phyloP scores from a whole-genome alignment of 306 rosid species.

The Trifolium pratense region DNA sequence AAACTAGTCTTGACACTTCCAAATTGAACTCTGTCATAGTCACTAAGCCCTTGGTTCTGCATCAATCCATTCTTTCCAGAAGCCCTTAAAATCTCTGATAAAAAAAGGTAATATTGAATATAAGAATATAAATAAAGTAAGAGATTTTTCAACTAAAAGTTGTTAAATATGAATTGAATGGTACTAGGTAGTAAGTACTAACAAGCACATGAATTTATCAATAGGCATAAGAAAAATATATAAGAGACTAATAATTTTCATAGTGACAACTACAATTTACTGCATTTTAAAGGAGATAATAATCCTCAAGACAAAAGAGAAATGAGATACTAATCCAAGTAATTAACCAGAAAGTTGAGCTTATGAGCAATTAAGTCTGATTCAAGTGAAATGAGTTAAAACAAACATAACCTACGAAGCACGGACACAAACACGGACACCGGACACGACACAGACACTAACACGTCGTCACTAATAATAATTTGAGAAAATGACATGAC shows the following conservation, averaged over 20 bases:
- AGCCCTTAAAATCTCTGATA: slow-evolving; percentile 58
- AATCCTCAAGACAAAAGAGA: not conserved
- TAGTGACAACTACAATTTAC: not conserved
- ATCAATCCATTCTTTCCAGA: slow-evolving; percentile 61
- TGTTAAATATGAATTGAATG: not conserved
- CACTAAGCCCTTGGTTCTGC: slow-evolving; percentile 53
- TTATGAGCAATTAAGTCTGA: not conserved
- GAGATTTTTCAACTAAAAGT: not conserved
- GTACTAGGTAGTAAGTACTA: not conserved
- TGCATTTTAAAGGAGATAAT: not conserved
- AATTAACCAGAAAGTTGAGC: not conserved
- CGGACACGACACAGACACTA: too few species aligned
- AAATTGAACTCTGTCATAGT: slow-evolving; percentile 52
- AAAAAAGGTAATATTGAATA: slow-evolving; percentile 3
- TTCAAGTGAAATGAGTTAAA: not conserved
- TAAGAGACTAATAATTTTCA: slow-evolving; percentile 10
- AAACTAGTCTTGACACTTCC: slow-evolving; percentile 45
- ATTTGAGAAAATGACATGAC: too few species aligned
- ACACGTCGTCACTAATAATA: too few species aligned
- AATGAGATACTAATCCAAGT: not conserved
- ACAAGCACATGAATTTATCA: not conserved
- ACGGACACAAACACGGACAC: too few species aligned
- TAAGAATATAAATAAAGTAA: slow-evolving; percentile 28
- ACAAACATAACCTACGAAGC: too few species aligned
- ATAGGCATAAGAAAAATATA: not conserved